Conservation (phyloP, 495 filamentous ascomycete genomes). For the Hyaloscypha variabilis region DNA sequence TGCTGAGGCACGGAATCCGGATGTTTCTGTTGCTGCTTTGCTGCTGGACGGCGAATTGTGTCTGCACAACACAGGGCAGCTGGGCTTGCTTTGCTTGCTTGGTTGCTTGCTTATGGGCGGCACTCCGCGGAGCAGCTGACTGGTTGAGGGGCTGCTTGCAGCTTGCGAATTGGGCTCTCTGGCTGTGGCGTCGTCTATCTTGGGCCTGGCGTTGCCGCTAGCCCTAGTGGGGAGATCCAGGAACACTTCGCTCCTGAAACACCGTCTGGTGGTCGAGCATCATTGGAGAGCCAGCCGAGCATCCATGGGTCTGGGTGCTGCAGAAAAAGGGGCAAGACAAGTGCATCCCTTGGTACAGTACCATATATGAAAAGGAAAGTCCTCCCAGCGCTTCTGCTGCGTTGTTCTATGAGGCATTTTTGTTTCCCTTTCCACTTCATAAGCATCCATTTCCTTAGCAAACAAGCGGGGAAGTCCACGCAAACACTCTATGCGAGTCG, state of each 20-base stretch:
- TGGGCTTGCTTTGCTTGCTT: not conserved
- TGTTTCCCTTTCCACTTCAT: not conserved
- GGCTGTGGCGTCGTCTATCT: too few species aligned
- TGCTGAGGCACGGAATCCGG: not conserved
- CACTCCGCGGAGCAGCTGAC: too few species aligned
- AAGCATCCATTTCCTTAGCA: not conserved
- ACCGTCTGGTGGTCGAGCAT: not conserved
- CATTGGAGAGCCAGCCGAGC: not conserved
- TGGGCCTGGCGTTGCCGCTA: not conserved
- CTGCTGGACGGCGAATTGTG: too few species aligned
- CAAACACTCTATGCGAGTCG: not conserved
- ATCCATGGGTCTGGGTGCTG: not conserved
- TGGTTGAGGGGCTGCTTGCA: too few species aligned
- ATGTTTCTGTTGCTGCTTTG: not conserved
- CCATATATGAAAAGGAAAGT: not conserved
- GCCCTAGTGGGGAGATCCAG: not conserved
- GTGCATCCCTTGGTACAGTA: not conserved
- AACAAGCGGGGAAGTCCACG: constrained; percentile 4
- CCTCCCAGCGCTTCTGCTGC: not conserved
- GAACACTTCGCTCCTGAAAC: not conserved
- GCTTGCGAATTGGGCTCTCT: too few species aligned
- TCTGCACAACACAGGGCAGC: not conserved
- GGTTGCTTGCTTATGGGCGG: too few species aligned
- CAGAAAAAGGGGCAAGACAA: not conserved
- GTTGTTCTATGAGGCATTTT: not conserved